A percentile compares a stretch with the other conserved stretches of the same genome.
Evolutionary conservation across 73 alveolate species (phyloP).

Genomic region (Paramecium caudatum): DNA sequence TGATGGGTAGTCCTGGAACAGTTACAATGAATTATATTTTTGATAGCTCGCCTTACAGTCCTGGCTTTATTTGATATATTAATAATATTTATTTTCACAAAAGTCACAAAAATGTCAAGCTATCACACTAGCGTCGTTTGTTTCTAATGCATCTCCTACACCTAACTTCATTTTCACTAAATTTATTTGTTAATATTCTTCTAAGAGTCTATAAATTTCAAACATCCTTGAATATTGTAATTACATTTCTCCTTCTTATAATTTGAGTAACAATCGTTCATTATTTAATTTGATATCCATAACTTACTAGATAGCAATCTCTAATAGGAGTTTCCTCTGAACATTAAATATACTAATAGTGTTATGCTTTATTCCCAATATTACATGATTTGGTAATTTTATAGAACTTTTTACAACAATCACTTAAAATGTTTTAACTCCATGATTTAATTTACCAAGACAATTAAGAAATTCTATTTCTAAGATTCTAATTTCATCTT

Average conservation of each 20-base stretch:
- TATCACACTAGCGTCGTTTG: slow-evolving; percentile 33
- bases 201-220: slow-evolving; percentile 6
- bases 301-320: too few relatives aligned
- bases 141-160: not conserved
- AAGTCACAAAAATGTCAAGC: too few relatives aligned
- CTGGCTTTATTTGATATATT: too few relatives aligned
- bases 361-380: not conserved
- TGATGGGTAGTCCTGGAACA: slow-evolving; percentile 44
- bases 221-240: not conserved
- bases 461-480: slow-evolving; percentile 4
- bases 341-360: not conserved
- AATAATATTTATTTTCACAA: too few relatives aligned
- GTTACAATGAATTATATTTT: slow-evolving; percentile 19
- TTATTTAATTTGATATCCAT: too few relatives aligned
- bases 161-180: not conserved
- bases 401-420: not conserved
- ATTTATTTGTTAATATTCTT: slow-evolving; percentile 10
- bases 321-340: too few relatives aligned
- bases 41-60: slow-evolving; percentile 37
- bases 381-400: not conserved
- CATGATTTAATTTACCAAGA: slow-evolving; percentile 14
- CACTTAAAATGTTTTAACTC: not conserved
- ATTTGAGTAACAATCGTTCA: too few relatives aligned
- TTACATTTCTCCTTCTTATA: not conserved
- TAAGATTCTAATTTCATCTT: not conserved